Conservation (phyloP, 208 protist species). For the Crithidia acanthocephali region DNA sequence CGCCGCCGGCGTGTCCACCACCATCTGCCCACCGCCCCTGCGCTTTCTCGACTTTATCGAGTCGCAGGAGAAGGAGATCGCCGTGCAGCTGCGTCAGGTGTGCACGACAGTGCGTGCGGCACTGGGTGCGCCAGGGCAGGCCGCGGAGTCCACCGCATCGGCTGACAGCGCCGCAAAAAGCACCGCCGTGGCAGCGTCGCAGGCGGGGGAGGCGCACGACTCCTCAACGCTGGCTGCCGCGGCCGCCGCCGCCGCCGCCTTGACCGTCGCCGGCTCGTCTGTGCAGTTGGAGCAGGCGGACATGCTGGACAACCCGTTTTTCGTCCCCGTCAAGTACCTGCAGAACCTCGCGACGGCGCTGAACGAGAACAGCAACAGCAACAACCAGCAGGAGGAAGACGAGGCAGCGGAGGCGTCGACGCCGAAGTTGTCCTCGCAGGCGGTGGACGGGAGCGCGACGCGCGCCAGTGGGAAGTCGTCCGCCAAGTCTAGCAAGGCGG, state of each 20-base stretch:
- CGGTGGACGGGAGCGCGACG: background rate
- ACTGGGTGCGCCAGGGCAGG: slow-evolving; percentile 19
- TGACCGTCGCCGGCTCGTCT: background rate
- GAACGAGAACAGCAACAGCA: background rate
- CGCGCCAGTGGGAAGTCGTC: background rate
- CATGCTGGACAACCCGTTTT: slow-evolving; percentile 38
- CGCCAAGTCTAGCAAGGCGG: background rate
- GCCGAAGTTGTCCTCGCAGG: slow-evolving; percentile 3
- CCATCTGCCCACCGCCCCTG: slow-evolving; percentile 8
- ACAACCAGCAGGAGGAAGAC: background rate
- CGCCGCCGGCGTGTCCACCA: background rate
- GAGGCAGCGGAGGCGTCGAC: background rate
- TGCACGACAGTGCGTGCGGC: slow-evolving; percentile 18
- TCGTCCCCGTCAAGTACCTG: slow-evolving; percentile 23
- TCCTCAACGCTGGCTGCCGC: background rate
- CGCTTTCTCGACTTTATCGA: slow-evolving; percentile 34
- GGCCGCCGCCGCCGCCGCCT: background rate
- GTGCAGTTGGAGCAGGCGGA: slow-evolving; percentile 31
- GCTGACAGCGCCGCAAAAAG: no score
- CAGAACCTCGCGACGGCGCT: slow-evolving; percentile 15
- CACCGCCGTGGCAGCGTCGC: no score
- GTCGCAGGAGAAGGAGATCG: slow-evolving; percentile 34
- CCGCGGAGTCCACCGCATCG: background rate
- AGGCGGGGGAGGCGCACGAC: slow-evolving; percentile 5
- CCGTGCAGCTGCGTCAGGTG: slow-evolving; percentile 32